Evolutionary conservation across 2,329 filamentous ascomycete species (phyloP), one percentile per base, ranked within the genome.

Genomic region (Fusarium concolor): DNA sequence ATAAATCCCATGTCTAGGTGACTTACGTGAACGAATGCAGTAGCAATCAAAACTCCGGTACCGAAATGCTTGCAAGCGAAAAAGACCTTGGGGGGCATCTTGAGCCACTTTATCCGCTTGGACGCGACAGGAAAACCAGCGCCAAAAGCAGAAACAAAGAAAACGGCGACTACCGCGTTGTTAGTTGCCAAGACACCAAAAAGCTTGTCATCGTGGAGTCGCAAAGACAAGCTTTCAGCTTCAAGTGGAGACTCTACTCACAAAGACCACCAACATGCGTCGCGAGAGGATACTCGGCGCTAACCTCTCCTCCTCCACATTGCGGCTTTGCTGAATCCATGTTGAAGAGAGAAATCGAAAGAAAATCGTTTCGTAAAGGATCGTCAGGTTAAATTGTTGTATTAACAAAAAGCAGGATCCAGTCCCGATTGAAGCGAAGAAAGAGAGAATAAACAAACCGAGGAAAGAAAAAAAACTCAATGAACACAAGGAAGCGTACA

Each of bases 1-100:
- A 5, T 5, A 6, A 24, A 2, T 8, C 5, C 11, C 10, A 3
- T 31, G 11, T 26, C 5, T 7, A 26, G 6, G 28, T 29, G 5
- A 77, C 82, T 70, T 72, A 89, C 83, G 82, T 92, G 90, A 20
- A 92, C 90, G 69, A 92, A 92, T 4, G 90, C 90, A 3, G 90
- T 92, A 26, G 90, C 90, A 58, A 92, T 86, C 37, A 92, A 81
- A 18, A 92, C 90, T 63, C 90, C 90, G 1, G 90, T 92, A 75
- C 90, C 88, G 66, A 90, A 90, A 71, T 89, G 87, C 70, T 89
- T 89, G 77, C 86, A 88, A 56, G 86, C 84, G 74, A 89, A 89
- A 76, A 89, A 88, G 31, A 87, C 74, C 67, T 81, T 84, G 2
- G 84, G 79, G 0, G 86, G 85, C 10, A 88, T 84, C 76, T 85